phyloP scores from a whole-genome alignment of 345 rosid genomes.

The Lenwebbia sp. region DNA sequence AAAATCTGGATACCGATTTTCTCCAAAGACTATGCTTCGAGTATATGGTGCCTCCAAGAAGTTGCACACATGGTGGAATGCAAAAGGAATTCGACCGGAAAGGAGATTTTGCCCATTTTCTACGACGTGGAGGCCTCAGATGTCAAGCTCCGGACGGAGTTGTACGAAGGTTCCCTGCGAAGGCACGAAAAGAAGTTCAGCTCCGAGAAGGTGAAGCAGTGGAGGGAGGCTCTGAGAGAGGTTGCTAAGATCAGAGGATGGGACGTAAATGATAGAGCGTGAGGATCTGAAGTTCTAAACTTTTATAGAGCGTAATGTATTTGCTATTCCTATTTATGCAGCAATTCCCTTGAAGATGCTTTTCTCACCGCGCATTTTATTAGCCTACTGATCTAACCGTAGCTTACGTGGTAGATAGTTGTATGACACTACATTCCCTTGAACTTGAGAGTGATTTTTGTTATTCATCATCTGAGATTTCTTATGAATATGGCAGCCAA shows the following conservation, averaged over 20 bases:
- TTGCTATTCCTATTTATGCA: not conserved
- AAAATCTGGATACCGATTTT: not conserved
- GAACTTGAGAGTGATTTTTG: not conserved
- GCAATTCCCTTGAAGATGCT: not conserved
- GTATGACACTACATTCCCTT: not conserved
- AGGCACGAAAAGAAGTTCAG: not conserved
- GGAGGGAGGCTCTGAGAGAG: not conserved
- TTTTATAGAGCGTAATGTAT: not conserved
- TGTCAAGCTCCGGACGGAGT: not conserved
- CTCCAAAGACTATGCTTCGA: not conserved
- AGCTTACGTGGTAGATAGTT: not conserved
- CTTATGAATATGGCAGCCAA: not conserved
- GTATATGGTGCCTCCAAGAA: not conserved
- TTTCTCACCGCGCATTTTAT: not conserved
- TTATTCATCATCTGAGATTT: not conserved
- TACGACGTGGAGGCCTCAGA: not conserved
- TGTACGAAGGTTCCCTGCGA: not conserved
- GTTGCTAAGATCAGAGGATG: not conserved
- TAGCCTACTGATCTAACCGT: not conserved
- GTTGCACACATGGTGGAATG: not conserved
- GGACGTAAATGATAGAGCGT: not conserved
- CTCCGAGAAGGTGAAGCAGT: not conserved
- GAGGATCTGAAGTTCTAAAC: not conserved
- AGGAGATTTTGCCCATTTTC: not conserved
- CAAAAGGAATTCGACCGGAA: not conserved